Conservation (phyloP, 495 filamentous ascomycete genomes). For the Neurospora sp. region DNA sequence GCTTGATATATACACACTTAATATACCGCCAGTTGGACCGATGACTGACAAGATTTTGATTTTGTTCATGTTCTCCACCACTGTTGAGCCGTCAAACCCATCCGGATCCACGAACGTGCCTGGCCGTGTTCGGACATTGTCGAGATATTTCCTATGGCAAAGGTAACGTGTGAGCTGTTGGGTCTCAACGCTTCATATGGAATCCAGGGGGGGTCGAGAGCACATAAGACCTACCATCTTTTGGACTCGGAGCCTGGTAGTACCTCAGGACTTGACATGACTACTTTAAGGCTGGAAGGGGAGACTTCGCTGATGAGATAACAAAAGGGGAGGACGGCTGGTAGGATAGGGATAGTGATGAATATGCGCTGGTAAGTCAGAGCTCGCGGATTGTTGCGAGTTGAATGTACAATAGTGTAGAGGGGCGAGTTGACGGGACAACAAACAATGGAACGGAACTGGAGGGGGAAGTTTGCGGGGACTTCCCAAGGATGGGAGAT, state of each 20-base stretch:
- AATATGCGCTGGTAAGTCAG: background rate
- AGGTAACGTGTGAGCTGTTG: background rate
- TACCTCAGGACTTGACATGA: constrained; percentile 20
- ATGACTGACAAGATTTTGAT: constrained; percentile 23
- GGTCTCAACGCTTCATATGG: background rate
- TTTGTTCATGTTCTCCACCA: constrained; percentile 46
- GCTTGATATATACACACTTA: background rate
- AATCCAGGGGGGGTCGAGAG: background rate
- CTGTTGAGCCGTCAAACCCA: constrained; percentile 51
- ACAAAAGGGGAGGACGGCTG: background rate
- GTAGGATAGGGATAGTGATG: background rate
- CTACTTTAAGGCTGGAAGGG: constrained; percentile 13
- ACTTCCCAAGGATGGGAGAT: background rate
- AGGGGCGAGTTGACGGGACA: background rate
- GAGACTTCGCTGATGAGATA: background rate
- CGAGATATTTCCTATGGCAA: constrained; percentile 56
- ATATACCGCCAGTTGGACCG: background rate
- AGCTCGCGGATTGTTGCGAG: background rate
- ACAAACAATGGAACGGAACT: background rate
- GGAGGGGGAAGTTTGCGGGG: background rate
- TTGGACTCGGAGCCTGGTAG: constrained; percentile 15
- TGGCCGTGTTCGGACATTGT: constrained; percentile 59
- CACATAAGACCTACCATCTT: constrained; percentile 15
- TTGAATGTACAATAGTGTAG: background rate
- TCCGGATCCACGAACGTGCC: constrained; percentile 74